These are phyloP conservation scores for Dunaliella primolecta DNA, from an alignment of 139 green algal genomes.

Conservation along the genomic window DNA sequence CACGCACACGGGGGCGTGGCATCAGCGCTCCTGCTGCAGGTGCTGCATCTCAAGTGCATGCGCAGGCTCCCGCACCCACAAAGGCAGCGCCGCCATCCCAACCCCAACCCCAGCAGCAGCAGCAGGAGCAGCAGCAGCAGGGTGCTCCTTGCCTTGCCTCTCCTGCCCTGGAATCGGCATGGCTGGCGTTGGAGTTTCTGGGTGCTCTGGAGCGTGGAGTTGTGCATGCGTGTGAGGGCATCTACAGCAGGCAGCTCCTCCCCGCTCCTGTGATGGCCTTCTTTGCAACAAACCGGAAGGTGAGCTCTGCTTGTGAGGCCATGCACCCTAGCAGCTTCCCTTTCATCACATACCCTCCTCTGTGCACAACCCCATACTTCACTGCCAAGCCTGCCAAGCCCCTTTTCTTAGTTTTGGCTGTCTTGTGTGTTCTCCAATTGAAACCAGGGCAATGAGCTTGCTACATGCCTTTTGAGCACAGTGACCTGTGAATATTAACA, in stretches of 20 bases:
- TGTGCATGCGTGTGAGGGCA: slow-evolving; percentile 14
- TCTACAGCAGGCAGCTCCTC: slow-evolving; percentile 7
- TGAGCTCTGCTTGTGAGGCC: too few species aligned
- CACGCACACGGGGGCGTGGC: neutral
- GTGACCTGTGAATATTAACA: too few species aligned
- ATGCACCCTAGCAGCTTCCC: too few species aligned
- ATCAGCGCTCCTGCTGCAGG: neutral
- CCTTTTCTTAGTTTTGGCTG: too few species aligned
- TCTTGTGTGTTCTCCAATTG: too few species aligned
- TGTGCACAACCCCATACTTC: too few species aligned
- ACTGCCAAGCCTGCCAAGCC: too few species aligned
- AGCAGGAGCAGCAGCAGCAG: neutral
- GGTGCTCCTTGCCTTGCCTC: neutral
- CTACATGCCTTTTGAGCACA: too few species aligned
- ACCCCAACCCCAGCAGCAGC: slow-evolving; percentile 29
- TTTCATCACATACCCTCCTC: too few species aligned
- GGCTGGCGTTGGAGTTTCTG: slow-evolving; percentile 46
- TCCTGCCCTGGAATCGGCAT: neutral
- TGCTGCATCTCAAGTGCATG: too few species aligned
- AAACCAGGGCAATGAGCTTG: too few species aligned
- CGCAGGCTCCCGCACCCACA: slow-evolving; percentile 1
- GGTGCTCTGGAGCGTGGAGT: slow-evolving; percentile 38
- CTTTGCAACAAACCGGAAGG: slow-evolving; percentile 54
- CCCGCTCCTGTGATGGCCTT: slow-evolving; percentile 37
- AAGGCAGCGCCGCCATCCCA: neutral